Base-by-base conservation (phyloP, 805 yeast genomes). In the Scheffersomyces coipomensis region DNA sequence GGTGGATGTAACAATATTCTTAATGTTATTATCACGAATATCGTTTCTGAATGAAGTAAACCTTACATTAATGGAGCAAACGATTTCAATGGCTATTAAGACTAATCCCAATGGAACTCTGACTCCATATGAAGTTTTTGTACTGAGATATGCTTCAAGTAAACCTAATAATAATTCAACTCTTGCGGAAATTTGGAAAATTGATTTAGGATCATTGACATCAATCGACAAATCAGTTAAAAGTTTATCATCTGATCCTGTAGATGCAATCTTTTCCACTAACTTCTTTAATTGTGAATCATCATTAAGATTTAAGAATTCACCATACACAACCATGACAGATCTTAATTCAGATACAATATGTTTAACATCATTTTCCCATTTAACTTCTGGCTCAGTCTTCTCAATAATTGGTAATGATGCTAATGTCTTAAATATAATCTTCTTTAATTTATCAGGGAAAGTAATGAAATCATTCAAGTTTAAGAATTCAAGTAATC, bases 21-120 rank as follows among this genome's bases (percentile, higher is more conserved):
- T 76, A 31, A 81, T 60, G 8, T 67, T 62, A 7, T 62, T 65
- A 51, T 82, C 84, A 44, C 83, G 69, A 42, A 84, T 72, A 44
- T 82, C 88, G 34, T 74, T 68, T 47, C 75, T 77, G 52, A 82
- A 69, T 2, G 80, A 70, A 26, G 81, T 60, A 44, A 77, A 79
- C 38, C 71, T 76, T 11, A 74, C 60, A 46, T 81, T 79, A 42
- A 87, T 58, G 13, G 81, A 70, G 42, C 78, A 59, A 12, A 83
- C 52, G 10, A 81, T 61, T 49, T 84, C 88, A 17, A 71, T 64
- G 35, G 82, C 43, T 7, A 67, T 55, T 4, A 83, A 53, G 2
- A 84, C 53, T 33, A 63, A 51, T 1, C 91, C 90, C 11, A 87
- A 46, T 2, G 95, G 93, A 6, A 85, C 70, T 44, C 72, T 67